Base-by-base conservation (phyloP, 176 grass and related monocot genomes). In the Saccharum spontaneum region DNA sequence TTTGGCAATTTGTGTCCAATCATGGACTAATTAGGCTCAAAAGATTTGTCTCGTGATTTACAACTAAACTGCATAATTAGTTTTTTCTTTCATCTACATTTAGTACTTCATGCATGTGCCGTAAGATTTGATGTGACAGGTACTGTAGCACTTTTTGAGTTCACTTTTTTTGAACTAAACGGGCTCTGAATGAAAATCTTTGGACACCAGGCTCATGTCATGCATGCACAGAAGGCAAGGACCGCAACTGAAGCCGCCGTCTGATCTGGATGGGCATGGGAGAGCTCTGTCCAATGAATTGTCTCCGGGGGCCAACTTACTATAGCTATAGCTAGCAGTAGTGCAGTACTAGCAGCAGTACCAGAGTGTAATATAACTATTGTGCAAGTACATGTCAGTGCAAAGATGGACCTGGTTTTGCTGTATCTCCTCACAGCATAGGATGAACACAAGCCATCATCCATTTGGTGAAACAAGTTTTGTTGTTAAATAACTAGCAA, bases 301-400 rank as follows among this genome's bases (percentile, higher is more conserved):
- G 80, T 14, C 67, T 65, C 34, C 23, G 24, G 43, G 75, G 73
- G 59, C 67, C 67, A 79, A 43, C 67, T 73, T 88, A 84, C 68
- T 67, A 44, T 67, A 84, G 79, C 10, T 73, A 77, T 80, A 82
- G 80, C 40, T 78, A 34, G n/a, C n/a, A n/a, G n/a, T n/a, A n/a
- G n/a, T n/a, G 43, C 79, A 66, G 45, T 43, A 77, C 81, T 45
- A 67, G 43, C 10, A 38, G 34, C 10, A 38, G 75, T 79, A 67
- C 45, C 24, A 67, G 45, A 45, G 45, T 74, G 87, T 88, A 84
- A 84, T 61, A n/a, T 61, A 61, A 61, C 81, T 88, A 80, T 67
- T 67, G 59, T 79, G 59, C 87, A 79, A 84, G 87, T 88, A 88
- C 34, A 88, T 88, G 81, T 67, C 81, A 79, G 81, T 88, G 81